phyloP scores from a whole-genome alignment of 352 stramenopile species.

The Phytophthora brassicae region DNA sequence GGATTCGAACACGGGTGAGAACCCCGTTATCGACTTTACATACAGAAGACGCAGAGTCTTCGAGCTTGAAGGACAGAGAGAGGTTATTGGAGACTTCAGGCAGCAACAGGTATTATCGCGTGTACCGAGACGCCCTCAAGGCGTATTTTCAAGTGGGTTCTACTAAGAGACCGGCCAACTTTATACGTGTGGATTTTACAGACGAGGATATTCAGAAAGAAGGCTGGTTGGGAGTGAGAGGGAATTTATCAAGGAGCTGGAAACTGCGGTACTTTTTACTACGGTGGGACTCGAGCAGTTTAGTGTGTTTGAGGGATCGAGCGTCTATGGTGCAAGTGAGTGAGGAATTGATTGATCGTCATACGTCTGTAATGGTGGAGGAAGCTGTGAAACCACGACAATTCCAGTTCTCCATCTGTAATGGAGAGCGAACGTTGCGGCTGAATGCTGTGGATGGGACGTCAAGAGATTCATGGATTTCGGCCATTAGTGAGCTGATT shows the following conservation, averaged over 20 bases:
- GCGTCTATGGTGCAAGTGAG: conserved; percentile 70
- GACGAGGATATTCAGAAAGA: conserved; percentile 74
- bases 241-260: conserved; percentile 75
- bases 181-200: conserved; percentile 61
- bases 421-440: conserved; percentile 61
- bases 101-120: conserved; percentile 56
- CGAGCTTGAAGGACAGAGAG: too few relatives aligned
- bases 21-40: conserved; percentile 37
- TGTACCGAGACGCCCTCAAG: conserved; percentile 69
- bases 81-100: neutral
- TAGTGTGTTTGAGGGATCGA: conserved; percentile 77
- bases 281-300: conserved; percentile 60
- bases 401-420: conserved; percentile 84
- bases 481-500: conserved; percentile 80
- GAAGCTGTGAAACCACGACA: conserved; percentile 65
- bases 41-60: conserved; percentile 1
- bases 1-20: conserved; percentile 78
- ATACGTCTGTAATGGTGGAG: conserved; percentile 71
- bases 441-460: conserved; percentile 72
- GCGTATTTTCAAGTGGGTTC: conserved; percentile 59
- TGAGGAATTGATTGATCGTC: conserved; percentile 71
- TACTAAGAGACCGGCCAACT: conserved; percentile 44
- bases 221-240: conserved; percentile 73
- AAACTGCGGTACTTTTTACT: conserved; percentile 86
- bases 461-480: conserved; percentile 66